These are phyloP conservation scores for Sporisorium scitamineum DNA, from an alignment of 1,284 basidiomycete species.

Conservation along the genomic window DNA sequence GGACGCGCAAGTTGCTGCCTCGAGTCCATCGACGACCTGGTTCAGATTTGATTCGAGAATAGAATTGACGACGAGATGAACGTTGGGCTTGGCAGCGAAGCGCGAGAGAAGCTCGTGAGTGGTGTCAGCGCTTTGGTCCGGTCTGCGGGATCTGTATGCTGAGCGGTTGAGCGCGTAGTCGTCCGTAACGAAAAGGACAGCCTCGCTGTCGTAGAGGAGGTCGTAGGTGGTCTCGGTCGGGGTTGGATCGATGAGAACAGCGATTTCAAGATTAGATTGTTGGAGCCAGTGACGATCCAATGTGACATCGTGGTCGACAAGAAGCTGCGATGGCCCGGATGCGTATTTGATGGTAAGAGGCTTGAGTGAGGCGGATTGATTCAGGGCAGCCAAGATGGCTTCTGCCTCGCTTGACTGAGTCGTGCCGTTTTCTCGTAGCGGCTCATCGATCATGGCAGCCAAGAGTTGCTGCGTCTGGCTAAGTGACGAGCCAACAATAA, in stretches of 20 bases:
- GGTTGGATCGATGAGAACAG: constrained; percentile 35
- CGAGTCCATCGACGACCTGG: constrained; percentile 23
- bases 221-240: constrained; percentile 23
- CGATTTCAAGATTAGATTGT: constrained; percentile 33
- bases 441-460: constrained; percentile 47
- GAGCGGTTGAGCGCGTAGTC: constrained; percentile 38
- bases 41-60: constrained; percentile 15
- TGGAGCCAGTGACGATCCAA: constrained; percentile 53
- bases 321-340: constrained; percentile 18
- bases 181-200: constrained; percentile 45
- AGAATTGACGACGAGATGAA: constrained; percentile 45
- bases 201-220: constrained; percentile 50
- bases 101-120: constrained; percentile 34
- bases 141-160: constrained; percentile 18
- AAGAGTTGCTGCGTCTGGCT: constrained; percentile 39
- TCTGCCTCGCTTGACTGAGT: constrained; percentile 14
- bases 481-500: constrained; percentile 32
- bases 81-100: constrained; percentile 53
- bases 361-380: not conserved
- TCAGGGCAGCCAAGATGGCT: constrained; percentile 8
- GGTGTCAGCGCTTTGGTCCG: constrained; percentile 8
- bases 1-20: constrained; percentile 25
- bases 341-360: constrained; percentile 34
- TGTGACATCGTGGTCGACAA: constrained; percentile 1
- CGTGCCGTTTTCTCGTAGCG: constrained; percentile 38